A percentile compares a stretch with the other conserved stretches of the same genome.
Evolutionary conservation across 2,329 filamentous ascomycete genomes (phyloP).

Genomic region (Colletotrichum paranaense): DNA sequence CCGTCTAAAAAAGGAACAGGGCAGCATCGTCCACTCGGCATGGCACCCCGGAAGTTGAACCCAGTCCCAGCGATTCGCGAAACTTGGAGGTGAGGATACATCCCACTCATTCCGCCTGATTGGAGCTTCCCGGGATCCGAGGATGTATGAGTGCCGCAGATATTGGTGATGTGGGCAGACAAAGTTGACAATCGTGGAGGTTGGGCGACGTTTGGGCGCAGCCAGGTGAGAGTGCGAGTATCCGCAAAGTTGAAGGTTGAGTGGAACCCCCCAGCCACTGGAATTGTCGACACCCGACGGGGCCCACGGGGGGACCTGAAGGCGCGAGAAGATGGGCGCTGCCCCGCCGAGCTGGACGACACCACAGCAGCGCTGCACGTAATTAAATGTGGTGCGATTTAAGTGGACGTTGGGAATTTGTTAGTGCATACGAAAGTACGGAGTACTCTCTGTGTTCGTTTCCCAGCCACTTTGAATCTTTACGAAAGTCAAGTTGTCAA

Average conservation of each 20-base stretch:
- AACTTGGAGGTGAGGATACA: not conserved
- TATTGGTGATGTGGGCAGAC: not conserved
- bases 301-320: not conserved
- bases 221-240: not conserved
- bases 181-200: not conserved
- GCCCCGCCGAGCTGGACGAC: not conserved
- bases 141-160: not conserved
- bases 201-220: not conserved
- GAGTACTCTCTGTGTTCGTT: not conserved
- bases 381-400: constrained; percentile 17
- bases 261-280: constrained; percentile 11
- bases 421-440: not conserved
- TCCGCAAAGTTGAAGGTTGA: no score
- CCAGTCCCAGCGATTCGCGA: not conserved
- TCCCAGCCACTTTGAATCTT: constrained; percentile 16
- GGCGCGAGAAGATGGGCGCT: no score
- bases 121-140: not conserved
- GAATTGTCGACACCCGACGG: not conserved
- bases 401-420: constrained; percentile 3
- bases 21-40: not conserved
- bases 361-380: not conserved
- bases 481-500: not conserved
- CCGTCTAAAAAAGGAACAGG: not conserved
- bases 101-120: not conserved
- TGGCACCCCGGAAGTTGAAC: not conserved